phyloP scores from a whole-genome alignment of 176 grass and related monocot genomes.

The Dactylis glomerata region DNA sequence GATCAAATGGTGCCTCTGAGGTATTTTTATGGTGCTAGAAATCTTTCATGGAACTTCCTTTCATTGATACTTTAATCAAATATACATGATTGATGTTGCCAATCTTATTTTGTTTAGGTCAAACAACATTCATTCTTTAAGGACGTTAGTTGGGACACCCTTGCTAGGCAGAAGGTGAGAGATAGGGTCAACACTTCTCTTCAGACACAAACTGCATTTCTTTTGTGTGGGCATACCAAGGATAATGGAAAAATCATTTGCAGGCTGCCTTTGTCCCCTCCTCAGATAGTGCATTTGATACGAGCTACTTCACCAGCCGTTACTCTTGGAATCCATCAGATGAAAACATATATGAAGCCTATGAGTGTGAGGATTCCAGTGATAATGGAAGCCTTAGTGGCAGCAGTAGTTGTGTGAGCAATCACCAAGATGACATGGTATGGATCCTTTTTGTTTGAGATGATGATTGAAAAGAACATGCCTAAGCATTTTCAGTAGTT shows the following conservation, averaged over 20 bases:
- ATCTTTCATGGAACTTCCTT: constrained; percentile 25
- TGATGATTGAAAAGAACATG: constrained; percentile 6
- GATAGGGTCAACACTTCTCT: constrained; percentile 25
- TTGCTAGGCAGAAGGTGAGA: constrained; percentile 96
- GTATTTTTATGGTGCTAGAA: constrained; percentile 47
- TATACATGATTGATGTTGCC: constrained; percentile 34
- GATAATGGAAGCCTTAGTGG: constrained; percentile 94
- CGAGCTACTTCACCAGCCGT: constrained; percentile 97
- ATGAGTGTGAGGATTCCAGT: constrained; percentile 88
- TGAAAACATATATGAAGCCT: constrained; percentile 88
- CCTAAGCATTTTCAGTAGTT: not conserved
- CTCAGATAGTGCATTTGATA: constrained; percentile 89
- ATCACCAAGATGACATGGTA: constrained; percentile 92
- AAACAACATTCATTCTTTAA: constrained; percentile 94
- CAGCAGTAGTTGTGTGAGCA: constrained; percentile 94
- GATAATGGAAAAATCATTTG: constrained; percentile 43
- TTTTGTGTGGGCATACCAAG: constrained; percentile 10
- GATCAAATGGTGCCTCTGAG: constrained; percentile 90
- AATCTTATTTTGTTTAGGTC: constrained; percentile 60
- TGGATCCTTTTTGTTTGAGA: constrained; percentile 16
- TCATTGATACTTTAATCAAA: constrained; percentile 30
- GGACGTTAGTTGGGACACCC: constrained; percentile 94
- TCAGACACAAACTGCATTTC: constrained; percentile 2
- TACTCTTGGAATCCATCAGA: constrained; percentile 99
- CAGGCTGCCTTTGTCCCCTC: constrained; percentile 98